These are phyloP conservation scores for Globisporangium apiculatum DNA, from an alignment of 352 stramenopile genomes.

Conservation along the genomic window DNA sequence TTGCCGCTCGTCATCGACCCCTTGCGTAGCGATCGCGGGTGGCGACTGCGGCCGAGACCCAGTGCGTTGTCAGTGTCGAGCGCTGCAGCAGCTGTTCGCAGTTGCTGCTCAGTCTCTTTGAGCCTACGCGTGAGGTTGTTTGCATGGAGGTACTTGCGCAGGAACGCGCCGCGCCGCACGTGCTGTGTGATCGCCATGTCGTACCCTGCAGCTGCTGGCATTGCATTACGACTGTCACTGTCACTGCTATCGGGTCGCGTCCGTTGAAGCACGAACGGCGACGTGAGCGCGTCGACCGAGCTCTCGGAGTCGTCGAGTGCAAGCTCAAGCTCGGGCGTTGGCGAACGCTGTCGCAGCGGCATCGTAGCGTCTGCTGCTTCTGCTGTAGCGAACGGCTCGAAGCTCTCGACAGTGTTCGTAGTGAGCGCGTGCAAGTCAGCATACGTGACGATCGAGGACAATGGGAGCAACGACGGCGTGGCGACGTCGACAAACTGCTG, in stretches of 20 bases:
- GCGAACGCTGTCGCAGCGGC: not conserved
- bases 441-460: too few species aligned
- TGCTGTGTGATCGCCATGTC: slow-evolving; percentile 46
- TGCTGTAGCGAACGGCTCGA: too few species aligned
- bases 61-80: slow-evolving; percentile 15
- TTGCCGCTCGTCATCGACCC: not conserved
- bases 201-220: slow-evolving; percentile 19
- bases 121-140: slow-evolving; percentile 58
- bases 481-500: too few species aligned
- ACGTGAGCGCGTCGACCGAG: slow-evolving; percentile 10
- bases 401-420: not conserved
- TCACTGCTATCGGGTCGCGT: not conserved
- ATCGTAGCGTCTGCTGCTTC: not conserved
- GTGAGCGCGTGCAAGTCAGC: too few species aligned
- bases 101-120: slow-evolving; percentile 49
- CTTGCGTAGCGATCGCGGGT: not conserved
- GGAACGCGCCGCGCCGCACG: slow-evolving; percentile 44
- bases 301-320: too few species aligned
- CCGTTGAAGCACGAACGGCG: slow-evolving; percentile 34
- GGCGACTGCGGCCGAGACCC: too few species aligned
- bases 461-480: too few species aligned
- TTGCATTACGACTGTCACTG: not conserved
- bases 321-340: not conserved
- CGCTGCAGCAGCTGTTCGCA: slow-evolving; percentile 20
- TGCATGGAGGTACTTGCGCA: slow-evolving; percentile 61